Conservation (phyloP, 805 yeast genomes). For the Torulaspora delbrueckii region DNA sequence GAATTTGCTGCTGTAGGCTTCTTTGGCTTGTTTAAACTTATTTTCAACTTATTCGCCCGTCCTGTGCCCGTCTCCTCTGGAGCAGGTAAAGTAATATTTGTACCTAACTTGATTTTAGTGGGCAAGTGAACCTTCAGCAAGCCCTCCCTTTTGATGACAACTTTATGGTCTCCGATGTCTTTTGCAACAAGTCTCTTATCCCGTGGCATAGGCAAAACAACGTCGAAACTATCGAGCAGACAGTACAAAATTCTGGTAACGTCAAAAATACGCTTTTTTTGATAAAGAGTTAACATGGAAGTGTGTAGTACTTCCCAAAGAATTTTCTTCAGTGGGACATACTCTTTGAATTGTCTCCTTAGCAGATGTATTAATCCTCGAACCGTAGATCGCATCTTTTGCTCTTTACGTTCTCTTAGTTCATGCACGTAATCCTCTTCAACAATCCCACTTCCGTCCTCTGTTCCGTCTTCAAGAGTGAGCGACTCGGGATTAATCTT, state of each 20-base stretch:
- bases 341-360: conserved; percentile 32
- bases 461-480: conserved; percentile 15
- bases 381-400: conserved; percentile 26
- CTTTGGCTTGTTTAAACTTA: conserved; percentile 9
- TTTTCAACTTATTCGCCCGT: conserved; percentile 10
- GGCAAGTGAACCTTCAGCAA: conserved; percentile 29
- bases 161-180: conserved; percentile 46
- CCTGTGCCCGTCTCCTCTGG: conserved; percentile 2
- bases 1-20: conserved; percentile 1
- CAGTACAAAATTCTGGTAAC: conserved; percentile 61
- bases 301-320: conserved; percentile 71
- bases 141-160: conserved; percentile 57
- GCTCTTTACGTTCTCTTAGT: conserved; percentile 20
- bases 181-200: conserved; percentile 62
- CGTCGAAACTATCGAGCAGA: conserved; percentile 55
- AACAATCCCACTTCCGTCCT: conserved; percentile 22
- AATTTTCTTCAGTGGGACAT: conserved; percentile 51
- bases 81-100: conserved; percentile 4
- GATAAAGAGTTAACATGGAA: conserved; percentile 52
- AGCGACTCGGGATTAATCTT: conserved; percentile 23
- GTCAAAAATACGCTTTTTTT: conserved; percentile 59
- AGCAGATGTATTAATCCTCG: conserved; percentile 25
- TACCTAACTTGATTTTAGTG: conserved; percentile 17
- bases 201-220: conserved; percentile 61
- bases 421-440: conserved; percentile 22